Conservation (phyloP, 2,329 filamentous ascomycete species). For the Colletotrichum nymphaeae region DNA sequence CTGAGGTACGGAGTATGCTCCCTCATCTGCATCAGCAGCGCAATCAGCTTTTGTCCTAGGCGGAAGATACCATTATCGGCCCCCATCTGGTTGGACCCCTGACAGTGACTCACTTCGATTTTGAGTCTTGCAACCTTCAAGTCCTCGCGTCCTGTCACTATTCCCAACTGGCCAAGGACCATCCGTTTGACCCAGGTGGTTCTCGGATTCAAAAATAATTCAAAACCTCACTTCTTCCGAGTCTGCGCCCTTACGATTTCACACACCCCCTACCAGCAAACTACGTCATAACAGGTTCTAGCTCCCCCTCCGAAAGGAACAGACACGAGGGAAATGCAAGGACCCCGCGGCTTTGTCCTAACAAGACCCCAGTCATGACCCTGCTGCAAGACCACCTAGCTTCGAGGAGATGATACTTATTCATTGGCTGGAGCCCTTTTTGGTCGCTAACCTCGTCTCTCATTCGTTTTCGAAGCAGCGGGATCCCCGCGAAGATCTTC, state of each 20-base stretch:
- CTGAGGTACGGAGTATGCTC: background rate
- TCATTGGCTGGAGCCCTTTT: constrained; percentile 30
- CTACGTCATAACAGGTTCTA: constrained; percentile 25
- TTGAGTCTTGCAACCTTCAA: background rate
- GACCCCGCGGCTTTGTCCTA: constrained; percentile 24
- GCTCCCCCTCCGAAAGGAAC: background rate
- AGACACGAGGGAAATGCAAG: constrained; percentile 9
- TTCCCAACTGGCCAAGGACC: background rate
- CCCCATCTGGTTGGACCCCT: background rate
- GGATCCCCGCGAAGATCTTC: constrained; percentile 35
- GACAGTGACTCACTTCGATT: background rate
- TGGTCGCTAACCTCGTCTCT: constrained; percentile 17
- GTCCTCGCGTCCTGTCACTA: background rate
- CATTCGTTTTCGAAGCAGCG: constrained; percentile 31
- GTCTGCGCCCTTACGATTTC: background rate
- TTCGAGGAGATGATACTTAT: constrained; percentile 11
- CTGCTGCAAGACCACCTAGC: constrained; percentile 12
- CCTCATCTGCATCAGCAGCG: constrained; percentile 4
- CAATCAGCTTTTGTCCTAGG: background rate
- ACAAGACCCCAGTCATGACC: constrained; percentile 2
- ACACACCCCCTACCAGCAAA: background rate
- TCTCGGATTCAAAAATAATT: background rate
- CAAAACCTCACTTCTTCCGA: background rate
- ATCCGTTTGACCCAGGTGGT: background rate
- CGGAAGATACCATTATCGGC: background rate